phyloP scores from a whole-genome alignment of 257 asterid genomes.

The Asclepias syriaca region DNA sequence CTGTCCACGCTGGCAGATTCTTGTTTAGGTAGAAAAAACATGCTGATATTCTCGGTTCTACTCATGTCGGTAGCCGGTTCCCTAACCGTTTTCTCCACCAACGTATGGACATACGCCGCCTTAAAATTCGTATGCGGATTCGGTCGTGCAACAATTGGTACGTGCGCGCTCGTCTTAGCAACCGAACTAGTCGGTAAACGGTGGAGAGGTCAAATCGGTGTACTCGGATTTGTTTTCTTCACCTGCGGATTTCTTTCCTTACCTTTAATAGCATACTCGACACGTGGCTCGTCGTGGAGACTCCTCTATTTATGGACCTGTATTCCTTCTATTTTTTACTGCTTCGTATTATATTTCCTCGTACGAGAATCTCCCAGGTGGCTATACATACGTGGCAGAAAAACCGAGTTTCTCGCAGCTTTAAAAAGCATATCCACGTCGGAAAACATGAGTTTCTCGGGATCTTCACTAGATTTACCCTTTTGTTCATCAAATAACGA shows the following conservation, averaged over 20 bases:
- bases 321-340: conserved; percentile 35
- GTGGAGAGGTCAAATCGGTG: conserved; percentile 54
- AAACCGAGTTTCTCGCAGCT: conserved; percentile 40
- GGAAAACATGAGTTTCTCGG: conserved; percentile 40
- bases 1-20: conserved; percentile 66
- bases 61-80: conserved; percentile 51
- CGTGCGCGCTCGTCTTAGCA: conserved; percentile 50
- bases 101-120: conserved; percentile 38
- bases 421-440: conserved; percentile 38
- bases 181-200: conserved; percentile 62
- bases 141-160: conserved; percentile 47
- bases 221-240: conserved; percentile 48
- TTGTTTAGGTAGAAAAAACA: conserved; percentile 53
- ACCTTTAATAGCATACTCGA: conserved; percentile 36
- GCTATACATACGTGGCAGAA: conserved; percentile 57
- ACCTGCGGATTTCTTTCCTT: conserved; percentile 64
- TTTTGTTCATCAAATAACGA: not conserved
- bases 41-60: conserved; percentile 33
- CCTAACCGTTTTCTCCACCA: conserved; percentile 37
- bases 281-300: conserved; percentile 51
- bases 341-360: conserved; percentile 19
- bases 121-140: conserved; percentile 47
- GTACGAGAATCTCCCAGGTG: conserved; percentile 71
- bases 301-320: conserved; percentile 48
- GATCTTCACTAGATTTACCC: conserved; percentile 10